These are phyloP conservation scores for Acer campestre DNA, from an alignment of 345 rosid genomes.

Conservation along the genomic window DNA sequence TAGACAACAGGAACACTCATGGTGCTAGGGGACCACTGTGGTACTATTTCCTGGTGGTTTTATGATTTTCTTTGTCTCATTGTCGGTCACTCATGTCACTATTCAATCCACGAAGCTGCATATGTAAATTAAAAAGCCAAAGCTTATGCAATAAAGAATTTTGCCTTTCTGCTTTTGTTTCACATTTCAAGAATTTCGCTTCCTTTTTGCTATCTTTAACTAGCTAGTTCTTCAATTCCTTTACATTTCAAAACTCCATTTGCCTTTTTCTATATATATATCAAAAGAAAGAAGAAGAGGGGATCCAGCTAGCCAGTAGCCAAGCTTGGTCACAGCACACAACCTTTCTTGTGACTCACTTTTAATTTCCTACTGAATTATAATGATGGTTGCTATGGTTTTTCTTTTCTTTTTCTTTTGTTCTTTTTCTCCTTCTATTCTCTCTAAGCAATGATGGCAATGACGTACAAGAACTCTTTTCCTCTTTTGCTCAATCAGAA, in stretches of 20 bases:
- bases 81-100: slow-evolving; percentile 29
- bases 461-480: slow-evolving; percentile 33
- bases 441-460: slow-evolving; percentile 39
- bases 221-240: background rate
- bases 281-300: slow-evolving; percentile 21
- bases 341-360: slow-evolving; percentile 42
- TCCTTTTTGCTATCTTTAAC: background rate
- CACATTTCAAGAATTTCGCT: slow-evolving; percentile 25
- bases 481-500: slow-evolving; percentile 43
- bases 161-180: slow-evolving; percentile 25
- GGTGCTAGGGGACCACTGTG: slow-evolving; percentile 37
- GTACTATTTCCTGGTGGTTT: slow-evolving; percentile 27
- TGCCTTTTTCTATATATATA: background rate
- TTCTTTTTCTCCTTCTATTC: slow-evolving; percentile 16
- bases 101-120: slow-evolving; percentile 31
- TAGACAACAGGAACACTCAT: slow-evolving; percentile 28
- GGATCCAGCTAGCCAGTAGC: slow-evolving; percentile 11
- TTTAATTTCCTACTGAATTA: slow-evolving; percentile 21
- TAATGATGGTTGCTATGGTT: slow-evolving; percentile 39
- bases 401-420: slow-evolving; percentile 12
- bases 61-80: slow-evolving; percentile 38
- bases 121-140: slow-evolving; percentile 2
- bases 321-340: slow-evolving; percentile 24
- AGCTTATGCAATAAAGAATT: slow-evolving; percentile 14
- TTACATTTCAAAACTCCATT: background rate